Conservation (phyloP, 2,329 filamentous ascomycete genomes). For the Colletotrichum echinochloae region DNA sequence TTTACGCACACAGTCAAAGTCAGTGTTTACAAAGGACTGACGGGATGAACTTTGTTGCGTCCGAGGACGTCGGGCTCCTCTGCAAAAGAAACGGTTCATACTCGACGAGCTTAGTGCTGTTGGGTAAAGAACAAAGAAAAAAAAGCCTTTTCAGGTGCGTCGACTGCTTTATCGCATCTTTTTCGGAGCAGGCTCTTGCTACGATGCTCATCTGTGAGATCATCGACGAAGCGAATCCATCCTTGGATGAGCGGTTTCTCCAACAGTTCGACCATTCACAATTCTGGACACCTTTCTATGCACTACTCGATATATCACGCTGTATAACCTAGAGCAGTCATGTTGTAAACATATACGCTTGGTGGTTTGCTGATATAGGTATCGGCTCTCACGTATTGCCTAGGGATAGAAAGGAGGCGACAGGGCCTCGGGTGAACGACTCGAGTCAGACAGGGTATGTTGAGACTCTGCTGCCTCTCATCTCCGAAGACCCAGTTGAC, state of each 20-base stretch:
- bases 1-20: not conserved
- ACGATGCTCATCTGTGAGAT: not conserved
- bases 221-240: not conserved
- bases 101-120: not conserved
- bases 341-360: not conserved
- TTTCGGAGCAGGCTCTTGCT: not conserved
- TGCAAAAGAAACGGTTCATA: not conserved
- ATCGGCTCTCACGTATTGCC: not conserved
- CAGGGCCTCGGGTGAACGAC: not conserved
- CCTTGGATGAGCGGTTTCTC: not conserved
- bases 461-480: not conserved
- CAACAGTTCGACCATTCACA: not conserved
- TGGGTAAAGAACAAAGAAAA: too few relatives aligned
- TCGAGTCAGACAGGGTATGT: too few relatives aligned
- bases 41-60: conserved; percentile 5
- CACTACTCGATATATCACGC: not conserved
- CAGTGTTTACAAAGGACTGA: not conserved
- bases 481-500: not conserved
- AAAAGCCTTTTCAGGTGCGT: not conserved
- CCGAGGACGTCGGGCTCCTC: not conserved
- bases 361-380: not conserved
- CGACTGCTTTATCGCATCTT: not conserved
- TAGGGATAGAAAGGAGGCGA: not conserved
- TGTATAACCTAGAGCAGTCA: not conserved
- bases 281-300: not conserved